Evolutionary conservation across 176 grass and related monocot species (phyloP), one percentile per base, ranked within the genome.

Genomic region (Carex kokanica): DNA sequence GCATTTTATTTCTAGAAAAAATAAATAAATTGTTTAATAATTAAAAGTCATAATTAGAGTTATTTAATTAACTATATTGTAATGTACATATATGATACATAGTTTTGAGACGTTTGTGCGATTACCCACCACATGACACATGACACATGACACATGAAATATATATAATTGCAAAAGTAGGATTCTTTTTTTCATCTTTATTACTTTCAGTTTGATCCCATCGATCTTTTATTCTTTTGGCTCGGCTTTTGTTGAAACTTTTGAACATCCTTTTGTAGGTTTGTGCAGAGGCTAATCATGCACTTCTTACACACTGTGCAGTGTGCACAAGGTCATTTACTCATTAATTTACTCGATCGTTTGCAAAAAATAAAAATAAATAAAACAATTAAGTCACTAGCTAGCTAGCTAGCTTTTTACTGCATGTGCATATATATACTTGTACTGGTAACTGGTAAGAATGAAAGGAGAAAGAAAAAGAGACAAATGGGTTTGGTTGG

Each of bases 241-340:
- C 25, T 79, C 77, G 5, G 51, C 77, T 79, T 79, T 79, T 79
- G 23, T 53, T 79, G 77, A 24, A 80, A 32, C 81, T 53, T 54
- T 83, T 34, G n/a, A 69, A 45, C 45, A 11, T 60, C 34, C 52
- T 83, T 66, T 68, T 68, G 60, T 83, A 56, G 2, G 41, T 71
- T 53, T 51, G 63, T 18, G 41, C 16, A 18, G 45, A 15, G 52
- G 43, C 49, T 83, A 63, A 83, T 83, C 62, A 83, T 83, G 23
- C 81, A 67, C 81, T 23, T 6, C 71, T 75, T 18, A 75, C 71
- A 70, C 66, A 70, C 66, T 21, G 18, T 20, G 21, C 23, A 18
- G 71, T 45, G 43, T 47, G 43, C 43, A 47, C 71, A 53, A 47
- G 71, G 34, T 49, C 45, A 49, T 10, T 27, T 27, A 27, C 27